phyloP scores from a whole-genome alignment of 1,139 yeast species.

The Ashbya aceris region DNA sequence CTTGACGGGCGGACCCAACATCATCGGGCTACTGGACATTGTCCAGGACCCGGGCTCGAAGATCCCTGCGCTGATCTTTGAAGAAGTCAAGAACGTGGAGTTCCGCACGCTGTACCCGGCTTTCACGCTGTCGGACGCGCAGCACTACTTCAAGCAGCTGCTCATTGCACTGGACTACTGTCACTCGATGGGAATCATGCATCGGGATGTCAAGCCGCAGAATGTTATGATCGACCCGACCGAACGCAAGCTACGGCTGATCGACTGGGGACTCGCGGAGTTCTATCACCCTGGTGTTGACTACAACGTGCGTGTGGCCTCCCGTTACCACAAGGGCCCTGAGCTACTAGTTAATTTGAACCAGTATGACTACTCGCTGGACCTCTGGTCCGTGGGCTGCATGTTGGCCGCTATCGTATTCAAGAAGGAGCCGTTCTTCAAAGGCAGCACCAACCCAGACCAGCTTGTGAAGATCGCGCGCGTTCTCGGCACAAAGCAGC shows the following conservation, averaged over 20 bases:
- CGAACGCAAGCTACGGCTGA: constrained; percentile 51
- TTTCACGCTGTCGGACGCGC: constrained; percentile 52
- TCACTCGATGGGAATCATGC: constrained; percentile 79
- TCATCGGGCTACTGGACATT: constrained; percentile 58
- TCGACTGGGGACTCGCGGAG: constrained; percentile 83
- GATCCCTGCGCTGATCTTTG: constrained; percentile 69
- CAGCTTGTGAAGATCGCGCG: constrained; percentile 72
- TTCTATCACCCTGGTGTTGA: constrained; percentile 73
- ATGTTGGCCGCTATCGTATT: constrained; percentile 71
- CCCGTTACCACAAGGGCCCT: constrained; percentile 75
- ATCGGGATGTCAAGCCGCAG: constrained; percentile 78
- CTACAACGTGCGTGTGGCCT: constrained; percentile 73
- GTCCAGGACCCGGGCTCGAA: constrained; percentile 67
- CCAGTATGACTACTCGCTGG: constrained; percentile 70
- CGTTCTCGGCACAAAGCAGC: constrained; percentile 64
- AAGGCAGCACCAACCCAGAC: constrained; percentile 71
- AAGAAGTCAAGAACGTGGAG: constrained; percentile 61
- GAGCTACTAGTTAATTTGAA: constrained; percentile 65
- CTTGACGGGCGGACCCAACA: constrained; percentile 66
- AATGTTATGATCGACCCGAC: constrained; percentile 75
- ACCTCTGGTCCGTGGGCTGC: constrained; percentile 77
- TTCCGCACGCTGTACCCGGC: constrained; percentile 64
- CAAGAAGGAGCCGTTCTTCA: constrained; percentile 69
- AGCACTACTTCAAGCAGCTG: constrained; percentile 60
- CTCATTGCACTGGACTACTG: constrained; percentile 65